A percentile compares a stretch with the other conserved stretches of the same genome.
Conservation (phyloP, 805 yeast species). For the Pichia californica region DNA sequence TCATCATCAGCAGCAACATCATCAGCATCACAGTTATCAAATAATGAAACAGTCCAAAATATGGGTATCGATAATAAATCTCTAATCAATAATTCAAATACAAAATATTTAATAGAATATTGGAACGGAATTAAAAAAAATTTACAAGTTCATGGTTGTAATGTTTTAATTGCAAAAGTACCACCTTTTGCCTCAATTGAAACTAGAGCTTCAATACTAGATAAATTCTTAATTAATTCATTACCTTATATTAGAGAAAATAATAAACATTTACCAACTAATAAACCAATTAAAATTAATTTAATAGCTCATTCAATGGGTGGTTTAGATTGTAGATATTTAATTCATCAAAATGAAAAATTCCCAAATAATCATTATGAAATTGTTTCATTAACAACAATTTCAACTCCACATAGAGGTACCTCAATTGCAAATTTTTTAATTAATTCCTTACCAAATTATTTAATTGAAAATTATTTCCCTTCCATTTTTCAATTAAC, state of each 20-base stretch:
- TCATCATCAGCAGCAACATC: background rate
- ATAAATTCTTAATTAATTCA: constrained; percentile 39
- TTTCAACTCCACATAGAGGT: constrained; percentile 87
- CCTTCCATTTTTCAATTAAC: constrained; percentile 60
- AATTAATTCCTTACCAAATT: constrained; percentile 25
- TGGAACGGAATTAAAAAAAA: constrained; percentile 76
- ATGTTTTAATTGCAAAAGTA: constrained; percentile 66
- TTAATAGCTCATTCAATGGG: constrained; percentile 92
- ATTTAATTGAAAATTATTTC: constrained; percentile 17
- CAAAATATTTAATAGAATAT: constrained; percentile 51
- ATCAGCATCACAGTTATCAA: background rate
- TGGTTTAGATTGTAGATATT: constrained; percentile 76
- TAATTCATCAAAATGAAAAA: constrained; percentile 50
- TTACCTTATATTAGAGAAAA: constrained; percentile 12
- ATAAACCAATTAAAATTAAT: constrained; percentile 49
- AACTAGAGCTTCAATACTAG: constrained; percentile 55
- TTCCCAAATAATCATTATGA: constrained; percentile 19
- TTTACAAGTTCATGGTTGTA: constrained; percentile 54
- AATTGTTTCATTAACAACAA: constrained; percentile 72
- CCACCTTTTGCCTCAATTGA: constrained; percentile 77
- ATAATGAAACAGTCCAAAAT: background rate
- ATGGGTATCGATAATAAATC: constrained; percentile 11
- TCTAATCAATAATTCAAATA: constrained; percentile 18
- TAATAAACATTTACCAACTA: constrained; percentile 23
- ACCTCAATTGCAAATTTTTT: constrained; percentile 75